Conservation (phyloP, 2,329 filamentous ascomycete species). For the Ophidiomyces ophidiicola region DNA sequence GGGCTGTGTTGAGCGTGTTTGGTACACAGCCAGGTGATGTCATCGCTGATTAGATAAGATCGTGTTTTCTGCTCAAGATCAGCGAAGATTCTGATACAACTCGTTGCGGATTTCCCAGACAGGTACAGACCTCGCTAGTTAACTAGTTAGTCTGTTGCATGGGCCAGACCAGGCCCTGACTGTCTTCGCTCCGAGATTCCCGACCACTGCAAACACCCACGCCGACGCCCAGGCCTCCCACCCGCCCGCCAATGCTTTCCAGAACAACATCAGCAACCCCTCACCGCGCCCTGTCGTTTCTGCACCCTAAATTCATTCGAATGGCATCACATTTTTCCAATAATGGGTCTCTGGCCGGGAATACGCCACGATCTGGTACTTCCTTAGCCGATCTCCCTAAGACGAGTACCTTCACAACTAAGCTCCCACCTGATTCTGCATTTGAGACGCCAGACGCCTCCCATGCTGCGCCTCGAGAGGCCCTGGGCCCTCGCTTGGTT, state of each 20-base stretch:
- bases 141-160: too few species aligned
- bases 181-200: too few species aligned
- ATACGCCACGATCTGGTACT: conserved; percentile 15
- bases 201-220: too few species aligned
- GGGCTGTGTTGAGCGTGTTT: too few species aligned
- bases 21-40: too few species aligned
- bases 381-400: conserved; percentile 46
- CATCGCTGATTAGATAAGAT: conserved; percentile 11
- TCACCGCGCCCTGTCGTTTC: neutral
- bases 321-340: conserved; percentile 15
- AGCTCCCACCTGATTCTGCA: conserved; percentile 60
- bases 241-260: conserved; percentile 12
- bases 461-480: conserved; percentile 63
- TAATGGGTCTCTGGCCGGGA: neutral
- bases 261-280: conserved; percentile 7
- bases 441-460: conserved; percentile 73
- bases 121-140: too few species aligned
- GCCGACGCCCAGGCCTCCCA: too few species aligned
- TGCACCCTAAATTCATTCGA: conserved; percentile 8
- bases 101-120: too few species aligned
- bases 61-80: neutral
- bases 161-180: too few species aligned
- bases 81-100: too few species aligned
- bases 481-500: conserved; percentile 70
- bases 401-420: conserved; percentile 51